A percentile compares a stretch with the other conserved stretches of the same genome.
These are phyloP conservation scores for Biscogniauxia sp. DNA, from an alignment of 2,329 filamentous ascomycete species.

Conservation along the genomic window DNA sequence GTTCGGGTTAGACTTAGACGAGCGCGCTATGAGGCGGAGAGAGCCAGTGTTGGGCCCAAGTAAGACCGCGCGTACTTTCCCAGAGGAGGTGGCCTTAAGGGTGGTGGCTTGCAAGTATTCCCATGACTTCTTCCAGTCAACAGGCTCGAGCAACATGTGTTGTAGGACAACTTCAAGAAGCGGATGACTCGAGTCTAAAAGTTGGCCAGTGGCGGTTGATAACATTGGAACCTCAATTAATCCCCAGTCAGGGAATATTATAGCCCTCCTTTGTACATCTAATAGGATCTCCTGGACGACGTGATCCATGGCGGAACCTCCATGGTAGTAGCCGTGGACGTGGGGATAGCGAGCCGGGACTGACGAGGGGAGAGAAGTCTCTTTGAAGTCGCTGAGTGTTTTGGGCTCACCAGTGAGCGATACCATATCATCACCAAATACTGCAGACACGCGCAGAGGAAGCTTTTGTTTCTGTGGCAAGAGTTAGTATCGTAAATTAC, in stretches of 20 bases:
- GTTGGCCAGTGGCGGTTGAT: constrained; percentile 8
- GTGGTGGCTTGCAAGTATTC: constrained; percentile 4
- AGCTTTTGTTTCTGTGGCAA: neutral
- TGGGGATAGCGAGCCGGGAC: constrained; percentile 7
- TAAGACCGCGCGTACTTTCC: neutral
- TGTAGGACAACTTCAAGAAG: constrained; percentile 11
- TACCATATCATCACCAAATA: neutral
- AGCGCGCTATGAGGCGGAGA: constrained; percentile 2
- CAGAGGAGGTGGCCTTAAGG: neutral
- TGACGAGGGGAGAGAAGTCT: neutral
- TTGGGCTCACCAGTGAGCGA: neutral
- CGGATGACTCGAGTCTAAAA: constrained; percentile 1
- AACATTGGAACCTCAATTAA: constrained; percentile 6
- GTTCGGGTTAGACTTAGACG: neutral
- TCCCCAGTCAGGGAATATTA: constrained; percentile 12
- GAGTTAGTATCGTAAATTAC: neutral
- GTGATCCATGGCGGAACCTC: constrained; percentile 1
- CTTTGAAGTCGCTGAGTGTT: constrained; percentile 8
- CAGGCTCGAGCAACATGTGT: constrained; percentile 10
- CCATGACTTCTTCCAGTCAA: constrained; percentile 12
- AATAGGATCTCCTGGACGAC: constrained; percentile 3
- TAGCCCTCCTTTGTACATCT: constrained; percentile 6
- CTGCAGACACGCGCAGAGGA: neutral
- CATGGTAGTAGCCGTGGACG: constrained; percentile 13
- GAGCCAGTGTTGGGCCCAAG: constrained; percentile 7